Evolutionary conservation across 352 stramenopile species (phyloP).

Genomic region (Thraustotheca clavata): DNA sequence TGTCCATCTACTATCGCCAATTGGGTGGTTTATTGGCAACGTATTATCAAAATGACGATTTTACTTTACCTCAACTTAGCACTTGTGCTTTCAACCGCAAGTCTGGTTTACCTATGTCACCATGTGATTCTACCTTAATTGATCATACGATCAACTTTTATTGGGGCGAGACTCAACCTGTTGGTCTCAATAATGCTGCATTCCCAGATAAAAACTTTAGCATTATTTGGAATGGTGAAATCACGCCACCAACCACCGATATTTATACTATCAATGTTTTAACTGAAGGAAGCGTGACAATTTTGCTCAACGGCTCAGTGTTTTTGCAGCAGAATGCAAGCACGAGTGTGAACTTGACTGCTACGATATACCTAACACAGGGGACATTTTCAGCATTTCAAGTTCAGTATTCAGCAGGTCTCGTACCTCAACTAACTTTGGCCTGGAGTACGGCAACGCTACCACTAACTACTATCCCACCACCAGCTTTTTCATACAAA

Average conservation of each 20-base stretch:
- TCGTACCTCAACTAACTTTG: conserved; percentile 11
- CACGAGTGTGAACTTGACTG: conserved; percentile 3
- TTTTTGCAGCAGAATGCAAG: conserved; percentile 48
- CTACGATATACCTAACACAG: conserved; percentile 15
- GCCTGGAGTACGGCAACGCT: conserved; percentile 23
- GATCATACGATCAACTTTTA: conserved; percentile 79
- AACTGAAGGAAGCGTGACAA: conserved; percentile 65
- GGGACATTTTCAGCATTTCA: conserved; percentile 65
- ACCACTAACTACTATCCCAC: conserved; percentile 25
- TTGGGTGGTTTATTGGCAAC: conserved; percentile 84
- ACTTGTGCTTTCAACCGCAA: conserved; percentile 31
- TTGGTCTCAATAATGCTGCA: conserved; percentile 9
- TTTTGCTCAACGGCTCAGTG: conserved; percentile 61
- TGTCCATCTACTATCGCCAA: conserved; percentile 66
- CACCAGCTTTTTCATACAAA: conserved; percentile 34
- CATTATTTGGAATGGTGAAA: conserved; percentile 54
- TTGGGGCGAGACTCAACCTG: conserved; percentile 43
- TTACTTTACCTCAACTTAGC: conserved; percentile 30
- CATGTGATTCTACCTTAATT: conserved; percentile 48
- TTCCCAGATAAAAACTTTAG: conserved; percentile 76
- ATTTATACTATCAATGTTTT: conserved; percentile 69
- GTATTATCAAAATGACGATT: conserved; percentile 87
- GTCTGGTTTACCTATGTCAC: not conserved
- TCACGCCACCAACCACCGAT: conserved; percentile 40
- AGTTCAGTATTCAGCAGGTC: conserved; percentile 61